Percentiles rank a stretch among this genome's conserved stretches.
Evolutionary conservation across 208 protist species (phyloP).

Genomic region (Leishmania lainsoni): DNA sequence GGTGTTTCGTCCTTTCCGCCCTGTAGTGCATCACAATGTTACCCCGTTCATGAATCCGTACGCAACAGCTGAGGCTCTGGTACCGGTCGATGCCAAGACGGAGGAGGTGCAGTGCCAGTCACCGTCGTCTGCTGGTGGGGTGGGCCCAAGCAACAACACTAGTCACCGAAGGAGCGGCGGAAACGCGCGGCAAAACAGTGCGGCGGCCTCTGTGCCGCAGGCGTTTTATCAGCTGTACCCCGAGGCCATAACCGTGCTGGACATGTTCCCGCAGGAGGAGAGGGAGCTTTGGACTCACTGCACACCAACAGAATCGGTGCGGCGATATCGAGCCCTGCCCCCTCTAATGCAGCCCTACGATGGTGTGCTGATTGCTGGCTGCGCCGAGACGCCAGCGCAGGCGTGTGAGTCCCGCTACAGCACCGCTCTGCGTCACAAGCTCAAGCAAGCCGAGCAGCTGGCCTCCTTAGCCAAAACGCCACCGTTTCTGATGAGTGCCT

Average conservation of each 20-base stretch:
- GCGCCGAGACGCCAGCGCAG: slow-evolving; percentile 68
- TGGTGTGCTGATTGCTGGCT: slow-evolving; percentile 53
- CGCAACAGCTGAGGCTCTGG: slow-evolving; percentile 31
- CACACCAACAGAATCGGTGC: slow-evolving; percentile 35
- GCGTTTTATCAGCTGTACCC: slow-evolving; percentile 70
- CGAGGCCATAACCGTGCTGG: slow-evolving; percentile 69
- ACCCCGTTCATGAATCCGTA: slow-evolving; percentile 85
- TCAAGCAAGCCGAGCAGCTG: slow-evolving; percentile 71
- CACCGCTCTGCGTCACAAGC: slow-evolving; percentile 76
- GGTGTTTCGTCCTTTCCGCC: slow-evolving; percentile 86
- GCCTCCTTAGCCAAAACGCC: slow-evolving; percentile 58
- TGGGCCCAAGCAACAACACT: neutral
- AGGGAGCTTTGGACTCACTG: slow-evolving; percentile 39
- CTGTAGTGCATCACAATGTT: slow-evolving; percentile 86
- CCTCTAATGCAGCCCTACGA: slow-evolving; percentile 83
- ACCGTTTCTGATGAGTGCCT: slow-evolving; percentile 91
- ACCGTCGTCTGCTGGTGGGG: slow-evolving; percentile 1
- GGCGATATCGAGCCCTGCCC: slow-evolving; percentile 65
- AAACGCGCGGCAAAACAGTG: slow-evolving; percentile 6
- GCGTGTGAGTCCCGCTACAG: slow-evolving; percentile 79
- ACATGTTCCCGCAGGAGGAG: slow-evolving; percentile 55
- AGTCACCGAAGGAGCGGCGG: slow-evolving; percentile 6
- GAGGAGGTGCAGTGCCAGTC: slow-evolving; percentile 38
- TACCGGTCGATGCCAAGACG: slow-evolving; percentile 38
- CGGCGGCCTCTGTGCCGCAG: slow-evolving; percentile 20